phyloP scores from a whole-genome alignment of 2,329 filamentous ascomycete genomes.

The Tolypocladium tropicale region DNA sequence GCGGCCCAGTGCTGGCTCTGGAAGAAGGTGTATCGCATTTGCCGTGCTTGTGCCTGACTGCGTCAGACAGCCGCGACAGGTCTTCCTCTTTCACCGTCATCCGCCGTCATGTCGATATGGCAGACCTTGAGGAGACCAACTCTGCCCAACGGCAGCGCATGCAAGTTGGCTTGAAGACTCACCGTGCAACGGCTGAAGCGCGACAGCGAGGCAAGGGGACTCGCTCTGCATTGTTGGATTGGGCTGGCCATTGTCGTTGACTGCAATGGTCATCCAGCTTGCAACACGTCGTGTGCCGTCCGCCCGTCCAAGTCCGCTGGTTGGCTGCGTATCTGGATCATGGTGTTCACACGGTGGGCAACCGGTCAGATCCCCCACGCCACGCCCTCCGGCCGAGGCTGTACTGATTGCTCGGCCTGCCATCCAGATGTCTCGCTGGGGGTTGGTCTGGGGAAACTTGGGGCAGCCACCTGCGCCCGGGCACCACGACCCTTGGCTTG shows the following conservation, averaged over 20 bases:
- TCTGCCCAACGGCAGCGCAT: not conserved
- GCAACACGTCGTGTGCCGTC: not conserved
- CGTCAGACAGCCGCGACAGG: not conserved
- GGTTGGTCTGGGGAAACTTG: slow-evolving; percentile 3
- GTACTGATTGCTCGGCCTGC: not conserved
- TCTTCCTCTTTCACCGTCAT: not conserved
- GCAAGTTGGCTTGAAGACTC: not conserved
- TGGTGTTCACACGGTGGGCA: not conserved
- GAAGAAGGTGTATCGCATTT: not conserved
- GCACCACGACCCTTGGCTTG: slow-evolving; percentile 11
- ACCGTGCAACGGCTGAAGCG: not conserved
- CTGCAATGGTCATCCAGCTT: not conserved
- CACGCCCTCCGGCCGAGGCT: not conserved
- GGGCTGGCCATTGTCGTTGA: not conserved
- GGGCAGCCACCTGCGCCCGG: slow-evolving; percentile 10
- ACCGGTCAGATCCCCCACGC: not conserved
- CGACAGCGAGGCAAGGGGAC: not conserved
- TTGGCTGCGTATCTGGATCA: not conserved
- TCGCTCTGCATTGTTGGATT: not conserved
- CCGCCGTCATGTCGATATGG: not conserved
- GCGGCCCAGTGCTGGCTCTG: not conserved
- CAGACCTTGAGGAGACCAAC: not conserved
- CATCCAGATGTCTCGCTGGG: not conserved
- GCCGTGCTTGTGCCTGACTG: not conserved
- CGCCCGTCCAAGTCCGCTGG: not conserved